phyloP scores from a whole-genome alignment of 176 grass and related monocot species.

The Hsuehochloa calcarea region DNA sequence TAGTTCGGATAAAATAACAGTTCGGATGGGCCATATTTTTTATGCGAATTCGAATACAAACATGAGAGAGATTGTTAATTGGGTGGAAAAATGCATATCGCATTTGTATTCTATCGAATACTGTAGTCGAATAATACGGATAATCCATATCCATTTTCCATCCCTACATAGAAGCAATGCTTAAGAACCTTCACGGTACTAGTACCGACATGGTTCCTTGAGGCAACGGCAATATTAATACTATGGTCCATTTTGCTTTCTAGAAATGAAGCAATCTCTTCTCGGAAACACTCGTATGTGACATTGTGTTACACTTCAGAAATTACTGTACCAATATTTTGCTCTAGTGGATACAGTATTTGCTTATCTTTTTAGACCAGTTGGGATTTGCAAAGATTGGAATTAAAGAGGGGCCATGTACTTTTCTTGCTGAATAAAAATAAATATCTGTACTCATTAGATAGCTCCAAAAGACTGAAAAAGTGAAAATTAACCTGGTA shows the following conservation, averaged over 20 bases:
- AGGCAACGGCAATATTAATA: background rate
- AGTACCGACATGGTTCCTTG: no score
- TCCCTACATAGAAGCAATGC: no score
- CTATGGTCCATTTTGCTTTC: background rate
- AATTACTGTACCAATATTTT: background rate
- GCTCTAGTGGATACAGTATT: background rate
- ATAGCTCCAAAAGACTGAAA: background rate
- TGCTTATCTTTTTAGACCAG: background rate
- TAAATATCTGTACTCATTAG: background rate
- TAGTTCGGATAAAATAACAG: no score
- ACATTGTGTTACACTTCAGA: background rate
- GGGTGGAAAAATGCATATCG: no score
- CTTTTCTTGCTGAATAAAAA: background rate
- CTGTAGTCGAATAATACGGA: no score
- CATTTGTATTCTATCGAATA: no score
- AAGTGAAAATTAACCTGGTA: slow-evolving; percentile 2
- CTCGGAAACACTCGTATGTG: background rate
- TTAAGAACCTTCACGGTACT: no score
- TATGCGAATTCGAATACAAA: no score
- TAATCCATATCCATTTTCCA: no score
- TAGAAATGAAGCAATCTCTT: background rate
- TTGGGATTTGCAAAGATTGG: background rate
- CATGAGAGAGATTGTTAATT: no score
- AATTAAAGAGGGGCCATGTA: background rate
- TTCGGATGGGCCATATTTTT: no score